phyloP scores from a whole-genome alignment of 768 basidiomycete species.

The Kwoniella sp. region DNA sequence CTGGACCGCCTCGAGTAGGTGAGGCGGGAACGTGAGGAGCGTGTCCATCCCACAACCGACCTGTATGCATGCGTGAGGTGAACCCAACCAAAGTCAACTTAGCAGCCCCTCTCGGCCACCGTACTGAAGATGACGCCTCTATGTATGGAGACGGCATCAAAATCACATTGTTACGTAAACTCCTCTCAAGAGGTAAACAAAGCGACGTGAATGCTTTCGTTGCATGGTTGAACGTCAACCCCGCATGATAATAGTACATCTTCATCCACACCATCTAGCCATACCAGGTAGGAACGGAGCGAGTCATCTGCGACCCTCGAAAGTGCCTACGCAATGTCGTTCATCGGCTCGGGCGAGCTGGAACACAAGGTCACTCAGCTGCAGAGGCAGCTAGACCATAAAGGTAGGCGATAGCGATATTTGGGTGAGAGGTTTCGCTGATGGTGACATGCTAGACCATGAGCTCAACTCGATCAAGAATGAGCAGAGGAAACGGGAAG shows the following conservation, averaged over 20 bases:
- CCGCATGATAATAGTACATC: no score
- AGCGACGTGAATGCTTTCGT: no score
- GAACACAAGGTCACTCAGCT: slow-evolving; percentile 42
- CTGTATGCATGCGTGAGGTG: no score
- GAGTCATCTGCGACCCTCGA: neutral
- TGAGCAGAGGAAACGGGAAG: slow-evolving; percentile 28
- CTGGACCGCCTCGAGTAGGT: slow-evolving; percentile 25
- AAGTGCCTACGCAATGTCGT: slow-evolving; percentile 40
- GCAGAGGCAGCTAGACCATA: slow-evolving; percentile 38
- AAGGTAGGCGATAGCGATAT: slow-evolving; percentile 32
- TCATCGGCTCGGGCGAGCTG: slow-evolving; percentile 45
- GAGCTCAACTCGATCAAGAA: slow-evolving; percentile 43
- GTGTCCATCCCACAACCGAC: no score
- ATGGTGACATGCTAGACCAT: slow-evolving; percentile 25
- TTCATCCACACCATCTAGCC: no score
- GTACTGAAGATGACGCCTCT: no score
- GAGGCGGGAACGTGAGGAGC: slow-evolving; percentile 23
- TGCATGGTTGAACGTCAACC: no score
- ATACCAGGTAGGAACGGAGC: neutral
- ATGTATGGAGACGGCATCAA: no score
- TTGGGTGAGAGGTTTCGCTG: neutral
- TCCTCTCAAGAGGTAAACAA: no score
- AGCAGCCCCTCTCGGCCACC: neutral
- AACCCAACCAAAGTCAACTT: no score
- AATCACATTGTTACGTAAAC: no score